These are phyloP conservation scores for Hymenoscyphus fraxineus DNA, from an alignment of 2,329 filamentous ascomycete genomes.

Conservation along the genomic window DNA sequence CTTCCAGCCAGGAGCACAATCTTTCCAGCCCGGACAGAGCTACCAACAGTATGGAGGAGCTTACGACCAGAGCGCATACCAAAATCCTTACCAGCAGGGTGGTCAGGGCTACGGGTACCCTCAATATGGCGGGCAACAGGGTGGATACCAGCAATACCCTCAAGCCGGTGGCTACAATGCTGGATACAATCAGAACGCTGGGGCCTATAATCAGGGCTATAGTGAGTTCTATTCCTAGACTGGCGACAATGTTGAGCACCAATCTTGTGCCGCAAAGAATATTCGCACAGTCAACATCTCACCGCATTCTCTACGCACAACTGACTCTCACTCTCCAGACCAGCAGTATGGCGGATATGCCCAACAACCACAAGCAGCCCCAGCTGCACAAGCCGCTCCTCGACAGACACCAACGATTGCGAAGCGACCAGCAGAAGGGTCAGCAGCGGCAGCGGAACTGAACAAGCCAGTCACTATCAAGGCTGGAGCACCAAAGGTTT, in stretches of 20 bases:
- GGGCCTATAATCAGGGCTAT: conserved; percentile 37
- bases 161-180: conserved; percentile 44
- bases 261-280: not conserved
- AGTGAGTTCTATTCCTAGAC: conserved; percentile 31
- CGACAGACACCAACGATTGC: conserved; percentile 57
- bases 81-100: conserved; percentile 50
- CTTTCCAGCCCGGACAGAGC: conserved; percentile 69
- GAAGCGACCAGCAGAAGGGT: conserved; percentile 54
- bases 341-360: conserved; percentile 53
- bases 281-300: not conserved
- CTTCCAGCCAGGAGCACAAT: conserved; percentile 68
- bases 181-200: conserved; percentile 22
- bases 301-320: not conserved
- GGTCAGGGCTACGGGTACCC: conserved; percentile 49
- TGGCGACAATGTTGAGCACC: not conserved
- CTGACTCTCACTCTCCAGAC: conserved; percentile 29
- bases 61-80: conserved; percentile 53
- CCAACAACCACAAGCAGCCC: conserved; percentile 44
- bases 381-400: conserved; percentile 39
- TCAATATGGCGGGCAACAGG: conserved; percentile 47
- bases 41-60: conserved; percentile 56
- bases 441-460: conserved; percentile 42
- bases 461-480: conserved; percentile 52
- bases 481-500: conserved; percentile 58
- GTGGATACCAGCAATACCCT: conserved; percentile 46